phyloP scores from a whole-genome alignment of 441 rosid genomes.

The Mallotus japonicus region DNA sequence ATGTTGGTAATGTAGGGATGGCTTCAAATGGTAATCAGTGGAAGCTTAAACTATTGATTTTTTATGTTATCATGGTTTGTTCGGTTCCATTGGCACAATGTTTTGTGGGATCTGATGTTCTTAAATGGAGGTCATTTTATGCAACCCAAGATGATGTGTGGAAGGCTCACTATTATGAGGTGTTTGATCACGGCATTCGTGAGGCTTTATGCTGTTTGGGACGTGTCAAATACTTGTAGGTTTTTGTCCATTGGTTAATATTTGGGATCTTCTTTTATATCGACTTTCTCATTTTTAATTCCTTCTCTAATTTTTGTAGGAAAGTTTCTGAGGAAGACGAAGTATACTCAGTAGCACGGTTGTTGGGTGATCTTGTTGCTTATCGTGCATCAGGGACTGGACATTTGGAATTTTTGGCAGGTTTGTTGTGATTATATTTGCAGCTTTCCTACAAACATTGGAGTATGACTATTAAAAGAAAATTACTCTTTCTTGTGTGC shows the following conservation, averaged over 20 bases:
- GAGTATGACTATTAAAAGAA: neutral
- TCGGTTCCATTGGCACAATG: constrained; percentile 63
- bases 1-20: constrained; percentile 40
- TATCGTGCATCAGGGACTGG: constrained; percentile 94
- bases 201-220: constrained; percentile 93
- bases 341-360: constrained; percentile 74
- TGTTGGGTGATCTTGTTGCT: constrained; percentile 87
- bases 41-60: constrained; percentile 48
- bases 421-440: constrained; percentile 33
- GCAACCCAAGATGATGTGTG: constrained; percentile 80
- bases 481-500: neutral
- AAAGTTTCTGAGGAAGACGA: constrained; percentile 77
- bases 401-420: constrained; percentile 85
- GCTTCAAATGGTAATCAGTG: constrained; percentile 40
- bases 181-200: constrained; percentile 89
- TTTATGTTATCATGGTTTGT: constrained; percentile 48
- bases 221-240: constrained; percentile 73
- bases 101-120: constrained; percentile 71
- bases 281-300: constrained; percentile 12
- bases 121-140: constrained; percentile 86
- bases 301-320: constrained; percentile 41
- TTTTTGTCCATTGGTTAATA: constrained; percentile 13
- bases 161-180: constrained; percentile 91
- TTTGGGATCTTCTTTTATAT: constrained; percentile 10
- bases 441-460: neutral